Percentiles rank a stretch among this genome's conserved stretches.
These are phyloP conservation scores for Trichoderma virens DNA, from an alignment of 495 filamentous ascomycete species.

Conservation along the genomic window DNA sequence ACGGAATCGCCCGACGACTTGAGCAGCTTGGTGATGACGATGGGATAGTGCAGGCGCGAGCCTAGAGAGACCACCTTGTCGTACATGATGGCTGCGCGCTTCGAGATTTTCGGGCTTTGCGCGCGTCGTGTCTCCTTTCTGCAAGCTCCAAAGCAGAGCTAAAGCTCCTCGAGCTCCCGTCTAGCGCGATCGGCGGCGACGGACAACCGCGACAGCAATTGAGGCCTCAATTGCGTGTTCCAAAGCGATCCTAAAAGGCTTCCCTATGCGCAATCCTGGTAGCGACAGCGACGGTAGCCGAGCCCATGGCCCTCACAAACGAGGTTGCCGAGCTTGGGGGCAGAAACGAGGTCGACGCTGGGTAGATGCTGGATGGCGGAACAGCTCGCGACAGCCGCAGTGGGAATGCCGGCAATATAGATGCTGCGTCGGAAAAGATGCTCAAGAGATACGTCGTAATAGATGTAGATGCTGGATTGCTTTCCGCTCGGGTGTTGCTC, in stretches of 20 bases:
- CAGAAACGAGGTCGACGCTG: too few relatives aligned
- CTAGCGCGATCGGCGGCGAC: background rate
- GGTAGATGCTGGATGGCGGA: too few relatives aligned
- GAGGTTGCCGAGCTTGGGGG: background rate
- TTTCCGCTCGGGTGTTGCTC: too few relatives aligned
- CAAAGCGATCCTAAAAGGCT: background rate
- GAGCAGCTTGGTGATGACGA: constrained; percentile 83
- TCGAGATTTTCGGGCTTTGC: background rate
- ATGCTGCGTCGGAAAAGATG: background rate
- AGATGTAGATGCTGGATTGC: too few relatives aligned
- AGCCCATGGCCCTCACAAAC: constrained; percentile 10
- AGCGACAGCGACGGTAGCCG: background rate
- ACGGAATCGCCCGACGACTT: constrained; percentile 68
- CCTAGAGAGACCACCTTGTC: constrained; percentile 41
- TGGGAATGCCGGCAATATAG: background rate
- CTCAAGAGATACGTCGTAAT: background rate
- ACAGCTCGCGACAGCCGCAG: background rate
- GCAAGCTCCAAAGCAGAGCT: background rate
- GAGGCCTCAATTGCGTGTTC: background rate
- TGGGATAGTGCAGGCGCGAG: constrained; percentile 74
- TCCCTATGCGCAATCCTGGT: background rate
- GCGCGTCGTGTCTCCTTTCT: background rate
- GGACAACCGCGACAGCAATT: background rate
- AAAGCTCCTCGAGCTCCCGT: background rate
- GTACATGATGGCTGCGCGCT: constrained; percentile 4